These are phyloP conservation scores for Crithidia acanthocephali DNA, from an alignment of 208 protist genomes.

Conservation along the genomic window DNA sequence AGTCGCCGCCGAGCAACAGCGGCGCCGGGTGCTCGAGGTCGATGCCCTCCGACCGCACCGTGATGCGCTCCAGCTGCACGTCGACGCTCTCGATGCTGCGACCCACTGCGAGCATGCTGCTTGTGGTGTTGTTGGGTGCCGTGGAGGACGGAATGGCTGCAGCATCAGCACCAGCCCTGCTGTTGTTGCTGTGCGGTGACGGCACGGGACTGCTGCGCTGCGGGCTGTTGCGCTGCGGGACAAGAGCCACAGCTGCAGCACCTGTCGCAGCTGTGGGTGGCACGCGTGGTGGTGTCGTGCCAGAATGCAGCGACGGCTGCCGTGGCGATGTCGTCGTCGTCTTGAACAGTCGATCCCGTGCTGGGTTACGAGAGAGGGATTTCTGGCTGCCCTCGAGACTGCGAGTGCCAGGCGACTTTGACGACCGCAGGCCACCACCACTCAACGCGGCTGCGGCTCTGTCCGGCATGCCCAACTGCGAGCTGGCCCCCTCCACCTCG, in stretches of 20 bases:
- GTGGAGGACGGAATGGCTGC: background rate
- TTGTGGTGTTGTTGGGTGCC: no score
- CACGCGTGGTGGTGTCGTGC: background rate
- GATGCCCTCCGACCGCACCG: conserved; percentile 60
- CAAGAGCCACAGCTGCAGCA: background rate
- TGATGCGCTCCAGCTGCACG: conserved; percentile 65
- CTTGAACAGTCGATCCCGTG: conserved; percentile 23
- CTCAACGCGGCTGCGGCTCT: background rate
- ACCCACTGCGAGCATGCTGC: background rate
- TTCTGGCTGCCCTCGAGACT: background rate
- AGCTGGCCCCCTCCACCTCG: conserved; percentile 31
- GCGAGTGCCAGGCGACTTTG: background rate
- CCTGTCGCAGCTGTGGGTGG: no score
- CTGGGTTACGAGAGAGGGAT: conserved; percentile 13
- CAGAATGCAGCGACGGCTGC: background rate
- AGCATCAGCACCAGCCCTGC: no score
- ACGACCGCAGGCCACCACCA: background rate
- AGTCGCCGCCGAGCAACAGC: conserved; percentile 69
- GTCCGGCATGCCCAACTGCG: background rate
- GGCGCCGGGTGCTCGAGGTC: conserved; percentile 62
- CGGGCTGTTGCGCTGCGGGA: background rate
- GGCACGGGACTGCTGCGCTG: conserved; percentile 1
- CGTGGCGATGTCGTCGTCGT: conserved; percentile 5
- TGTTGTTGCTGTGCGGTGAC: background rate
- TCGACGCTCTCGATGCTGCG: conserved; percentile 28